Percentiles rank a stretch among this genome's conserved stretches.
These are phyloP conservation scores for Sarcodon aspratus DNA, from an alignment of 768 basidiomycete species.

Conservation along the genomic window DNA sequence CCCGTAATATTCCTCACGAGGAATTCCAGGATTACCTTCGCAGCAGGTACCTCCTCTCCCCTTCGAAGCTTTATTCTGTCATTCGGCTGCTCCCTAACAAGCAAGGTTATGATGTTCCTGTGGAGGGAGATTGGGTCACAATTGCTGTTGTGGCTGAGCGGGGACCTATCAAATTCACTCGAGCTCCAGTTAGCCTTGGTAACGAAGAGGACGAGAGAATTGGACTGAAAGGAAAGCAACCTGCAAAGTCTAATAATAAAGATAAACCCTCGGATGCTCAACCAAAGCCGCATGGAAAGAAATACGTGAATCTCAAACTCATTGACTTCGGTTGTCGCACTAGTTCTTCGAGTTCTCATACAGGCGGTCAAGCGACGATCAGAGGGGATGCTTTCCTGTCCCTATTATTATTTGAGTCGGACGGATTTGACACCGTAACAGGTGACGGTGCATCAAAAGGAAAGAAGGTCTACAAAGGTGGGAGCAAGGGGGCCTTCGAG, in stretches of 20 bases:
- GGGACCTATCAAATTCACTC: slow-evolving; percentile 63
- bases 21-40: slow-evolving; percentile 71
- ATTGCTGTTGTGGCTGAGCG: slow-evolving; percentile 94
- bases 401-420: slow-evolving; percentile 82
- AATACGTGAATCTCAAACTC: slow-evolving; percentile 79
- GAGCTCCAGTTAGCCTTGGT: slow-evolving; percentile 45
- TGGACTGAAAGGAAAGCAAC: background rate
- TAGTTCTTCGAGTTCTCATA: slow-evolving; percentile 31
- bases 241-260: slow-evolving; percentile 15
- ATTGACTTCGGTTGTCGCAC: slow-evolving; percentile 68
- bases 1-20: slow-evolving; percentile 62
- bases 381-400: slow-evolving; percentile 79
- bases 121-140: slow-evolving; percentile 89
- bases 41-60: slow-evolving; percentile 81
- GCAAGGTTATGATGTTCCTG: slow-evolving; percentile 83
- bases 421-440: slow-evolving; percentile 49
- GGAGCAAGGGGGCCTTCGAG: slow-evolving; percentile 90
- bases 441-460: slow-evolving; percentile 21
- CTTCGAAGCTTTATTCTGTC: slow-evolving; percentile 81
- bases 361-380: slow-evolving; percentile 44
- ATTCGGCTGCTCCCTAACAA: slow-evolving; percentile 68
- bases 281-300: slow-evolving; percentile 46
- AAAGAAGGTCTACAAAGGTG: slow-evolving; percentile 71
- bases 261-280: slow-evolving; percentile 23
- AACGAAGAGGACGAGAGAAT: slow-evolving; percentile 25